Conservation (phyloP, 345 rosid genomes). For the Excoecaria cochinchinensis region DNA sequence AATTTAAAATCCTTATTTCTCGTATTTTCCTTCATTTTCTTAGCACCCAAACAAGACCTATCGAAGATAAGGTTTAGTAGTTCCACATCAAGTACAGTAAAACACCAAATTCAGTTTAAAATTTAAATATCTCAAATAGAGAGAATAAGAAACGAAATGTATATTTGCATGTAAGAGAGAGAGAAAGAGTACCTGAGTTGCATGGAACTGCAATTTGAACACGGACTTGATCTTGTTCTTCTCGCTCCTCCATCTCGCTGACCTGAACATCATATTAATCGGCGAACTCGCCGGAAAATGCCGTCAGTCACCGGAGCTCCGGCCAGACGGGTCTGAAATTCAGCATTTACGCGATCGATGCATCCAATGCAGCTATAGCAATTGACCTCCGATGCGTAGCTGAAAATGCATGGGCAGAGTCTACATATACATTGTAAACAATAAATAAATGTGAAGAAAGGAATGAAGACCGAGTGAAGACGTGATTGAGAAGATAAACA, state of each 20-base stretch:
- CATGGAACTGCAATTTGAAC: slow-evolving; percentile 81
- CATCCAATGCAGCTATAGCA: slow-evolving; percentile 30
- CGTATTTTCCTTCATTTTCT: slow-evolving; percentile 27
- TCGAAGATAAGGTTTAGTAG: not conserved
- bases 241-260: slow-evolving; percentile 78
- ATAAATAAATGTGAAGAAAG: not conserved
- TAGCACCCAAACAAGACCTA: slow-evolving; percentile 22
- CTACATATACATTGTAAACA: not conserved
- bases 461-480: slow-evolving; percentile 22
- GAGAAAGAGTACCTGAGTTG: slow-evolving; percentile 61
- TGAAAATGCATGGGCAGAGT: not conserved
- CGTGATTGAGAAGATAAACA: slow-evolving; percentile 1
- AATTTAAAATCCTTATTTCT: slow-evolving; percentile 3
- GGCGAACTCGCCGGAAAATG: not conserved
- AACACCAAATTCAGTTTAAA: not conserved
- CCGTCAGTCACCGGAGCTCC: slow-evolving; percentile 35
- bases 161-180: not conserved
- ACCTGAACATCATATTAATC: slow-evolving; percentile 57
- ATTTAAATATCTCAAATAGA: not conserved
- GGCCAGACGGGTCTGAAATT: slow-evolving; percentile 16
- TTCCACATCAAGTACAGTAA: not conserved
- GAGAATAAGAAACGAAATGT: not conserved
- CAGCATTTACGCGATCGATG: slow-evolving; percentile 31
- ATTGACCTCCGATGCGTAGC: not conserved
- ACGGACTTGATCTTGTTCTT: slow-evolving; percentile 75